These are phyloP conservation scores for Mayamaea pseudoterrestris DNA, from an alignment of 108 stramenopile species.

Conservation along the genomic window DNA sequence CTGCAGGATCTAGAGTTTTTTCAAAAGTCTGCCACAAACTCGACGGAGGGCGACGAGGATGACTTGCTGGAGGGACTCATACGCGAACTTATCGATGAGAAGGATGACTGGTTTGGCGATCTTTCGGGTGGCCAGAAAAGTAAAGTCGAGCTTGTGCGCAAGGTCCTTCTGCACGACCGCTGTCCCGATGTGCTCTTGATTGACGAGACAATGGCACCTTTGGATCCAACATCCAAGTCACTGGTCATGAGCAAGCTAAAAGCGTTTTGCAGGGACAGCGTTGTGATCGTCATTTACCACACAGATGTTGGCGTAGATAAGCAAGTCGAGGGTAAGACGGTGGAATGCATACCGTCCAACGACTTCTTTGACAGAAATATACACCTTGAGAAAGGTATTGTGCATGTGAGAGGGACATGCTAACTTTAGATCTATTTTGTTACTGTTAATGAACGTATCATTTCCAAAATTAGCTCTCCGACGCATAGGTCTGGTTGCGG, in stretches of 20 bases:
- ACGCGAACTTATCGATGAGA: conserved; percentile 47
- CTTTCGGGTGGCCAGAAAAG: conserved; percentile 80
- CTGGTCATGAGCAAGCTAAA: conserved; percentile 73
- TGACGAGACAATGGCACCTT: conserved; percentile 83
- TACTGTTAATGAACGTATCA: too few relatives aligned
- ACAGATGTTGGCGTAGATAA: conserved; percentile 52
- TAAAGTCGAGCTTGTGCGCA: conserved; percentile 76
- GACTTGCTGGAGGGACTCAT: conserved; percentile 21
- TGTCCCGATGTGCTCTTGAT: conserved; percentile 67
- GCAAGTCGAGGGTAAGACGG: conserved; percentile 10
- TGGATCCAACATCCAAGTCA: conserved; percentile 70
- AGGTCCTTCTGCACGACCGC: conserved; percentile 55
- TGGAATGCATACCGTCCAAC: conserved; percentile 72
- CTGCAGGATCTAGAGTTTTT: conserved; percentile 58
- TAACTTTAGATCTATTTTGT: conserved; percentile 10
- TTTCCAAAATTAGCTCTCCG: too few relatives aligned
- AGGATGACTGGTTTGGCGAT: conserved; percentile 84
- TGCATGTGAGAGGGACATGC: conserved; percentile 52
- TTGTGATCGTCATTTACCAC: conserved; percentile 83
- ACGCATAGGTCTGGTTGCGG: too few relatives aligned
- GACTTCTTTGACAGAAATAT: conserved; percentile 77
- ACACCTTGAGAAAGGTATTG: conserved; percentile 58
- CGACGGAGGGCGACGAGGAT: conserved; percentile 2
- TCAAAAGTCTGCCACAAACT: conserved; percentile 16
- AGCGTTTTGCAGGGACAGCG: conserved; percentile 56